Conservation (phyloP, 176 grass and related monocot genomes). For the Oropetium thomaeum region DNA sequence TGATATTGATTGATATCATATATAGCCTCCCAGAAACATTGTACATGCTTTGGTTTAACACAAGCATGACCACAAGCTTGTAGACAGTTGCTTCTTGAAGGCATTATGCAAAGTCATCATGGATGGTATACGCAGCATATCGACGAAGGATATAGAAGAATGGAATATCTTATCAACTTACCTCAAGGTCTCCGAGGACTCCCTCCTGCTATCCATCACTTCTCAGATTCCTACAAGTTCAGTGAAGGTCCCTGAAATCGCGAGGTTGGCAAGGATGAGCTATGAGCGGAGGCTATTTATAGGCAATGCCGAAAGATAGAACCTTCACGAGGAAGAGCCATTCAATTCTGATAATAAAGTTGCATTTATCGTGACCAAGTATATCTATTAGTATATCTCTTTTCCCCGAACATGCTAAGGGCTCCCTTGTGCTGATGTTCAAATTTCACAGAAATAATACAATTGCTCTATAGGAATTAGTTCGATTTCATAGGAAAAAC, state of each 20-base stretch:
- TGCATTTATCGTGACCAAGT: conserved; percentile 11
- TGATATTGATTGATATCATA: neutral
- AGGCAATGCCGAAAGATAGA: conserved; percentile 32
- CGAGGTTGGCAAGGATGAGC: conserved; percentile 30
- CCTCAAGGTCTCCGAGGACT: conserved; percentile 55
- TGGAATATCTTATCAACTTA: conserved; percentile 36
- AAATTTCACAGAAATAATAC: too few relatives aligned
- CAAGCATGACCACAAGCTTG: neutral
- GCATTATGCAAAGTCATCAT: neutral
- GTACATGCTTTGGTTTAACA: too few relatives aligned
- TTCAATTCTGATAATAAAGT: conserved; percentile 10
- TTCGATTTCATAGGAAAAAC: too few relatives aligned
- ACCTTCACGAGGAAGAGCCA: conserved; percentile 15
- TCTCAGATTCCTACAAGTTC: conserved; percentile 16
- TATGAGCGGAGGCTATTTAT: conserved; percentile 36
- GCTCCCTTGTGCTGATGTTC: too few relatives aligned
- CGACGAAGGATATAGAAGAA: conserved; percentile 14
- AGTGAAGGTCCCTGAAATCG: conserved; percentile 22
- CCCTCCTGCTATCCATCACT: conserved; percentile 43
- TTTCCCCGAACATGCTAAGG: neutral
- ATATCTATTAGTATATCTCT: neutral
- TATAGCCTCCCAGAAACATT: neutral
- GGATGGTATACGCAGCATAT: neutral
- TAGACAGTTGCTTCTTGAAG: neutral
- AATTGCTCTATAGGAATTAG: too few relatives aligned